A percentile compares a stretch with the other conserved stretches of the same genome.
Evolutionary conservation across 352 stramenopile genomes (phyloP).

Genomic region (Aphanomyces euteiches): DNA sequence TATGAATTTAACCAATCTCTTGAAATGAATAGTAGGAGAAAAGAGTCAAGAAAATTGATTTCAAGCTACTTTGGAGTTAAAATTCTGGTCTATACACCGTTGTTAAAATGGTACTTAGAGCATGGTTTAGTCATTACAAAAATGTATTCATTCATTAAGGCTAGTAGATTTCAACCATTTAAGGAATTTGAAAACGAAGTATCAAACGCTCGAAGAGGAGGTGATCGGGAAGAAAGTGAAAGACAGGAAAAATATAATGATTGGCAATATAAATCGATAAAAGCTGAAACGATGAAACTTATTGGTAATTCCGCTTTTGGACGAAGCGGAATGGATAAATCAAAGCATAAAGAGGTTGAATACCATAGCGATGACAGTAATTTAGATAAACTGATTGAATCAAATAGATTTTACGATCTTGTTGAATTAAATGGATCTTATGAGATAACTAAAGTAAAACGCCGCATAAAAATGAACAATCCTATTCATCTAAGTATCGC

Average conservation of each 20-base stretch:
- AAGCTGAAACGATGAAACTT: conserved; percentile 31
- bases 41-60: conserved; percentile 2
- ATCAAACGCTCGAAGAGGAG: conserved; percentile 33
- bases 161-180: conserved; percentile 30
- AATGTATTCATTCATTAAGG: conserved; percentile 38
- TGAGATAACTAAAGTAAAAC: conserved; percentile 29
- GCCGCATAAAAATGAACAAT: conserved; percentile 28
- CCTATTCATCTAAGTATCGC: conserved; percentile 33
- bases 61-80: conserved; percentile 39
- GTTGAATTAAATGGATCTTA: conserved; percentile 27
- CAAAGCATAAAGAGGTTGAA: conserved; percentile 32
- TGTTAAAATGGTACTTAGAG: conserved; percentile 43
- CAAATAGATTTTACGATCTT: conserved; percentile 20
- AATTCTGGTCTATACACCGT: conserved; percentile 40
- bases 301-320: conserved; percentile 32
- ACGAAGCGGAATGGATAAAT: conserved; percentile 31
- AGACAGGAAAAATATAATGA: conserved; percentile 28
- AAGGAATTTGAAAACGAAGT: conserved; percentile 32
- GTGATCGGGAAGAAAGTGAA: conserved; percentile 30
- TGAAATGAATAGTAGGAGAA: neutral
- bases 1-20: conserved; percentile 30
- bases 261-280: neutral
- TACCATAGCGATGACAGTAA: conserved; percentile 19
- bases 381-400: conserved; percentile 1
- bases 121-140: conserved; percentile 38